Percentiles rank a stretch among this genome's conserved stretches.
Evolutionary conservation across 83 land plant genomes (phyloP).

Genomic region (Larix sibirica): DNA sequence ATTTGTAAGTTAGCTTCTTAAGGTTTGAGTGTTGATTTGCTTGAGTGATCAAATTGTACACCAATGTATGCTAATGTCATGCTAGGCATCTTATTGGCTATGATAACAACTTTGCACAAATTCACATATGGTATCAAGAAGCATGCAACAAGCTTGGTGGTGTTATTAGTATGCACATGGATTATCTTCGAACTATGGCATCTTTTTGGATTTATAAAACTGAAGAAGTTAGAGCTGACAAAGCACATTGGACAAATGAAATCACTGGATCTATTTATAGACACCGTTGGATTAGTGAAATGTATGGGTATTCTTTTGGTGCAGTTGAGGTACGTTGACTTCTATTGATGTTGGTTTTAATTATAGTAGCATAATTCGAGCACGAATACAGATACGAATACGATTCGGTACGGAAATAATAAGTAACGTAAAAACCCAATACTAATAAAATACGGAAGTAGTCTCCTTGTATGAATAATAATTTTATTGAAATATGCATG

Average conservation of each 20-base stretch:
- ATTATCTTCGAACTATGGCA: slow-evolving; percentile 85
- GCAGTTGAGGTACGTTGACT: slow-evolving; percentile 85
- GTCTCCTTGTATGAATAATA: too few relatives aligned
- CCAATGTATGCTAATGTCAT: slow-evolving; percentile 10
- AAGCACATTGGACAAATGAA: slow-evolving; percentile 83
- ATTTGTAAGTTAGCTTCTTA: too few relatives aligned
- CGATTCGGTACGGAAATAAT: too few relatives aligned
- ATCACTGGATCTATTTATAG: slow-evolving; percentile 85
- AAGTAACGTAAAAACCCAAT: too few relatives aligned
- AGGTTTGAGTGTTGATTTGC: too few relatives aligned
- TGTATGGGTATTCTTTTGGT: slow-evolving; percentile 99
- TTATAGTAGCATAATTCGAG: too few relatives aligned
- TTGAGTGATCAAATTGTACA: not conserved
- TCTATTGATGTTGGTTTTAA: not conserved
- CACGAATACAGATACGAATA: too few relatives aligned
- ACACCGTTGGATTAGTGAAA: slow-evolving; percentile 98
- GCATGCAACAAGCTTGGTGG: slow-evolving; percentile 98
- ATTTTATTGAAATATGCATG: too few relatives aligned
- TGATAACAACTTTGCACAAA: slow-evolving; percentile 84
- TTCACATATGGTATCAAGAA: slow-evolving; percentile 85
- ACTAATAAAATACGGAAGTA: too few relatives aligned
- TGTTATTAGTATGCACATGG: slow-evolving; percentile 92
- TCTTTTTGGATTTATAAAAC: slow-evolving; percentile 89
- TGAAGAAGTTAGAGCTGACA: slow-evolving; percentile 95
- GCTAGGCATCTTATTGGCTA: slow-evolving; percentile 93